phyloP scores from a whole-genome alignment of 179 eudicot genomes.

The Amaranthus tricolor region DNA sequence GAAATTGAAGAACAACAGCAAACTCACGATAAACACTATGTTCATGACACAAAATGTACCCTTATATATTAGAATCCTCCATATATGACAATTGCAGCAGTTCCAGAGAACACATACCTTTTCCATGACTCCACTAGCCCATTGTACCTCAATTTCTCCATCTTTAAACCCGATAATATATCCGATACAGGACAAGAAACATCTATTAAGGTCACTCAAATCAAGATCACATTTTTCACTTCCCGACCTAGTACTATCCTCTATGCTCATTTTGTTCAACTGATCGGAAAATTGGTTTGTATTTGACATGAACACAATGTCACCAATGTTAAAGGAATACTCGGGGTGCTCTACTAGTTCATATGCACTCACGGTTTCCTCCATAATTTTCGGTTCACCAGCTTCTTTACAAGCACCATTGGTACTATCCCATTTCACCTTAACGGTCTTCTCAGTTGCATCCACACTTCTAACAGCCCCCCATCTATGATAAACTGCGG shows the following conservation, averaged over 20 bases:
- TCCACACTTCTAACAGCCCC: conserved; percentile 70
- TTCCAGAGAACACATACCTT: conserved; percentile 42
- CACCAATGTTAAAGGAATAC: conserved; percentile 61
- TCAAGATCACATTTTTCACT: conserved; percentile 14
- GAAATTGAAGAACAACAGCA: conserved; percentile 5
- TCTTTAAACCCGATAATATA: conserved; percentile 53
- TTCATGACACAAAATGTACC: not conserved
- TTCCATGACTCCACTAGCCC: conserved; percentile 67
- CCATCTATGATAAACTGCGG: conserved; percentile 45
- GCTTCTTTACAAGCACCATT: conserved; percentile 11
- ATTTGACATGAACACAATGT: conserved; percentile 55
- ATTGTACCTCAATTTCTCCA: conserved; percentile 70
- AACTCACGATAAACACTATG: not conserved
- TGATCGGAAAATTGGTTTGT: conserved; percentile 27
- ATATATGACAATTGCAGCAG: not conserved
- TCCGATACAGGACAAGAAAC: conserved; percentile 60
- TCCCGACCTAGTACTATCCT: conserved; percentile 14
- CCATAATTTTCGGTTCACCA: conserved; percentile 30
- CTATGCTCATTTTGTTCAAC: conserved; percentile 14
- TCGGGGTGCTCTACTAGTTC: conserved; percentile 91
- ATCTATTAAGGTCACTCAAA: conserved; percentile 23
- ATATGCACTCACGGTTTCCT: conserved; percentile 87
- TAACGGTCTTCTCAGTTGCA: conserved; percentile 72
- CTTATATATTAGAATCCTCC: not conserved
- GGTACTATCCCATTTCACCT: conserved; percentile 54